A percentile compares a stretch with the other conserved stretches of the same genome.
These are phyloP conservation scores for Inga oerstediana DNA, from an alignment of 306 rosid genomes.

Conservation along the genomic window DNA sequence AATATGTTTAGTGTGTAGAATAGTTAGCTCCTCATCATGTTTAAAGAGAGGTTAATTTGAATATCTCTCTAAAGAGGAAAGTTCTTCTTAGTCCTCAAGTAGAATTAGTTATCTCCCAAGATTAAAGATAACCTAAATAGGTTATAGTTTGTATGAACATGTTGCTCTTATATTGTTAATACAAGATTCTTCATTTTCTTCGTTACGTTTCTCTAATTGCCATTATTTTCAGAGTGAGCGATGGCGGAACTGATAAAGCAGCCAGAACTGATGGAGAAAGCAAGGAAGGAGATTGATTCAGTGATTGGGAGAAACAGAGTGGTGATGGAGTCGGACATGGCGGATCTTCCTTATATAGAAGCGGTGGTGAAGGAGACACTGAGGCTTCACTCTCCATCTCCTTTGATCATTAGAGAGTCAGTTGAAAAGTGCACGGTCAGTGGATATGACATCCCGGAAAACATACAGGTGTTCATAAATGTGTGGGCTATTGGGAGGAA, in stretches of 20 bases:
- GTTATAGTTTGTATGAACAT: no score
- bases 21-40: no score
- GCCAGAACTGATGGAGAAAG: conserved; percentile 61
- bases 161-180: no score
- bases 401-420: conserved; percentile 66
- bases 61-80: no score
- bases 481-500: conserved; percentile 71
- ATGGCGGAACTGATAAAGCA: conserved; percentile 66
- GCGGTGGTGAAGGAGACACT: conserved; percentile 82
- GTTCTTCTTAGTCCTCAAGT: no score
- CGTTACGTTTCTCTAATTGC: no score
- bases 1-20: no score
- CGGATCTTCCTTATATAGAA: conserved; percentile 66
- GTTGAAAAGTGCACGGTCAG: conserved; percentile 38
- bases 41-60: no score
- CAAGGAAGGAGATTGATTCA: conserved; percentile 59
- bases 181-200: no score
- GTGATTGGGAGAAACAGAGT: conserved; percentile 63
- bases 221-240: conserved; percentile 47
- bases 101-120: no score
- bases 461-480: conserved; percentile 58
- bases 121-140: no score
- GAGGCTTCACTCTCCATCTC: conserved; percentile 75
- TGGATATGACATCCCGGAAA: conserved; percentile 73
- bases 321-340: conserved; percentile 68